These are phyloP conservation scores for Salix exigua DNA, from an alignment of 345 rosid species.

Conservation along the genomic window DNA sequence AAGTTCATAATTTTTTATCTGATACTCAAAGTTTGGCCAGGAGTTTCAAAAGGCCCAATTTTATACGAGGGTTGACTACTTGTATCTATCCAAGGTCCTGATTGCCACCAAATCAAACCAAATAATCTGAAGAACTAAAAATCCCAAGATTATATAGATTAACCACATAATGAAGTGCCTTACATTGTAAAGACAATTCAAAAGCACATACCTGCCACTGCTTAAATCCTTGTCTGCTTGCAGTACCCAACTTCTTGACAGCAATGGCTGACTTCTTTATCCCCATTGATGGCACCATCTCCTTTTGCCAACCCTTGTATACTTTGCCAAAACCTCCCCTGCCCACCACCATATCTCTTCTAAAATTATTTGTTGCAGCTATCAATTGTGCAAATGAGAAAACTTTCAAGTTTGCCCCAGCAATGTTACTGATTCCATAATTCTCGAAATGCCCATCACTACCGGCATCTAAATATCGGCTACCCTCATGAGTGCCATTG, in stretches of 20 bases:
- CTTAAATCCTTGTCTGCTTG: conserved; percentile 16
- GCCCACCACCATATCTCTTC: conserved; percentile 7
- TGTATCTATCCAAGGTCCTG: too few species aligned
- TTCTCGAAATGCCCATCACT: conserved; percentile 4
- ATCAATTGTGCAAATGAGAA: conserved; percentile 15
- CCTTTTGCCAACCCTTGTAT: conserved; percentile 20
- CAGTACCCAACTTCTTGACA: conserved; percentile 6
- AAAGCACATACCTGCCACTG: conserved; percentile 11
- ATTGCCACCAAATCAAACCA: too few species aligned
- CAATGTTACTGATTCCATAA: background rate
- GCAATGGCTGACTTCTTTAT: conserved; percentile 9
- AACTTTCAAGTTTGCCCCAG: conserved; percentile 4
- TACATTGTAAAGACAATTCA: too few species aligned
- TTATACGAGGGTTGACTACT: too few species aligned
- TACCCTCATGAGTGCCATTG: background rate
- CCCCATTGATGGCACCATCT: background rate
- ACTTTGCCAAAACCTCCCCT: conserved; percentile 16
- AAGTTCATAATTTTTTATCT: too few species aligned
- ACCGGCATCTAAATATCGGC: background rate
- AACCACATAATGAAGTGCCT: too few species aligned
- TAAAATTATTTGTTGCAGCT: conserved; percentile 14
- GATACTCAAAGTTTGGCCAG: too few species aligned
- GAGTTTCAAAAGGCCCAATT: too few species aligned
- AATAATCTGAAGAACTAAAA: too few species aligned
- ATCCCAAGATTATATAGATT: too few species aligned